Percentiles rank a stretch among this genome's conserved stretches.
Conservation (phyloP, 768 basidiomycete species). For the Tricholomella constricta region DNA sequence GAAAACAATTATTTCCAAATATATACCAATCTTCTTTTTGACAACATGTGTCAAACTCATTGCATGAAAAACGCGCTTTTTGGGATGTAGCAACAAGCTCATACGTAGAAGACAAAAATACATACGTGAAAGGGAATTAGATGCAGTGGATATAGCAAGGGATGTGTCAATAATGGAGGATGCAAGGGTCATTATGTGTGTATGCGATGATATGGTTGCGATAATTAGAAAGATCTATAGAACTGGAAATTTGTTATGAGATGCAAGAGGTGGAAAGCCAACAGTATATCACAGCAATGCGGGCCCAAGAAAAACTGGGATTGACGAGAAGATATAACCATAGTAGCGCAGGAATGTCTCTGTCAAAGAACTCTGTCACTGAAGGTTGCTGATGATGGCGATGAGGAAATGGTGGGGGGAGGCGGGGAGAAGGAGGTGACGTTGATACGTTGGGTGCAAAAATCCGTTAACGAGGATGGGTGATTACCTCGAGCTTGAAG, state of each 20-base stretch:
- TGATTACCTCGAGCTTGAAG: constrained; percentile 71
- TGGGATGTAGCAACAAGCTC: not conserved
- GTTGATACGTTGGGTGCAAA: constrained; percentile 1
- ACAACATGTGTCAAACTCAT: not conserved
- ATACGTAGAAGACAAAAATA: constrained; percentile 16
- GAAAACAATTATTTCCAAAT: constrained; percentile 5
- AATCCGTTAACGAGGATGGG: constrained; percentile 34
- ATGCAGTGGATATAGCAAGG: constrained; percentile 13
- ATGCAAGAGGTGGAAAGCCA: constrained; percentile 32
- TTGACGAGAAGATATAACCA: constrained; percentile 13
- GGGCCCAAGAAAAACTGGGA: constrained; percentile 20
- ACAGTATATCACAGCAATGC: constrained; percentile 43
- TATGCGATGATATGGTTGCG: constrained; percentile 24
- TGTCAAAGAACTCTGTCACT: constrained; percentile 14
- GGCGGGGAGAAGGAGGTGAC: constrained; percentile 5
- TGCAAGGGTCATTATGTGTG: constrained; percentile 28
- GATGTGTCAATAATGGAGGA: constrained; percentile 15
- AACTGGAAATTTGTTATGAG: constrained; percentile 18
- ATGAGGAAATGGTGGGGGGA: not conserved
- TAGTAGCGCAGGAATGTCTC: constrained; percentile 11
- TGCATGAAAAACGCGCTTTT: not conserved
- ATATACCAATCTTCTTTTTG: not conserved
- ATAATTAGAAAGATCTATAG: constrained; percentile 25
- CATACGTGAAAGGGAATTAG: constrained; percentile 11
- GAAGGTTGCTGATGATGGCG: constrained; percentile 2